Evolutionary conservation across 1,139 yeast species (phyloP), one percentile per base, ranked within the genome.

Genomic region (Suhomyces maxii): DNA sequence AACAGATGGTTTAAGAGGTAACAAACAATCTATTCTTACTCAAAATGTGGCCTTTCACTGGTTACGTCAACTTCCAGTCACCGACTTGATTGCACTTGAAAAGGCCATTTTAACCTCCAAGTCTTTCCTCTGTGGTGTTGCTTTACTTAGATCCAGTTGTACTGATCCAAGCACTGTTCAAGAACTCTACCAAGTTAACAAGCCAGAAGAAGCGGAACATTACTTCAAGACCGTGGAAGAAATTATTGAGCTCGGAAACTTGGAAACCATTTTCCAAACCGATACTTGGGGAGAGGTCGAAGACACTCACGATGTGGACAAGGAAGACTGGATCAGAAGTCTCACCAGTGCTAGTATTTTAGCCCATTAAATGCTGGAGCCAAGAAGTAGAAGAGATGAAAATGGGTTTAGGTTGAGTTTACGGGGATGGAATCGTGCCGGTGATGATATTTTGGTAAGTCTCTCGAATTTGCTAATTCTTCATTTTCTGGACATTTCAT

Each of bases 281-380:
- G 83, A 81, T 36, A 79, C 84, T 59, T 93, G 99, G 99, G 99
- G 99, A 36, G 97, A 93, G 65, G 98, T 93, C 25, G 99, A 93
- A 69, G 99, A 93, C 60, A 90, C 98, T 5, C 99, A 93, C 62
- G 99, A 93, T 64, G 98, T 93, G 13, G 96, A 89, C 59, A 86
- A 86, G 64, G 96, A 84, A 40, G 97, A 93, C 55, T 78, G 95
- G 64, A 75, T 89, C 55, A 81, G 98, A 65, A 84, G 84, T 57
- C 76, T 93, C 43, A 82, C 93, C 32, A 80, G 91, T 55, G 95
- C 96, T 33, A 86, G 90, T n/a, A 68, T 89, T 46, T 66, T 86
- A 31, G 31, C 31, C 31, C 31, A 28, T 28, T 28, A 28, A 11
- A 4, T 3, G 11, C 11, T 28, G 7, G 7, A 18, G 4, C 23